phyloP scores from a whole-genome alignment of 129 eudicot genomes.

The Lactuca saligna region DNA sequence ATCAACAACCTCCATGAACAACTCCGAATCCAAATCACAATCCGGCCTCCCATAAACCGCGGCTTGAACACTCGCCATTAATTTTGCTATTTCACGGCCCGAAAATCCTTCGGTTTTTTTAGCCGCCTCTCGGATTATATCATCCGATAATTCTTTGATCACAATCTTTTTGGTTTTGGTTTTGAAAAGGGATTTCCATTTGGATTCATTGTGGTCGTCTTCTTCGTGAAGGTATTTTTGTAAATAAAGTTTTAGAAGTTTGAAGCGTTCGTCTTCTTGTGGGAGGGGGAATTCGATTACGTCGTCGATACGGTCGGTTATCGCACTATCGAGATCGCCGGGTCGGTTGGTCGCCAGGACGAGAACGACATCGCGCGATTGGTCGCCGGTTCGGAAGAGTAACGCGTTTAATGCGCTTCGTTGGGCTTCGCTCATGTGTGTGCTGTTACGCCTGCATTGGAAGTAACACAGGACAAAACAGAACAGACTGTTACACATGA shows the following conservation, averaged over 20 bases:
- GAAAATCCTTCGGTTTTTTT: constrained; percentile 84
- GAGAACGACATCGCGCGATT: constrained; percentile 92
- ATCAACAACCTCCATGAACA: constrained; percentile 90
- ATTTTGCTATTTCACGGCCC: constrained; percentile 93
- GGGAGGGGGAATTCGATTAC: constrained; percentile 96
- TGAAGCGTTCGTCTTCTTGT: constrained; percentile 76
- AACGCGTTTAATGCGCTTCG: constrained; percentile 92
- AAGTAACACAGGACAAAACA: background rate
- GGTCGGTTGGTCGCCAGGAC: constrained; percentile 98
- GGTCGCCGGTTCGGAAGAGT: constrained; percentile 98
- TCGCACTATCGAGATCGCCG: constrained; percentile 89
- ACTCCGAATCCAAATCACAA: constrained; percentile 71
- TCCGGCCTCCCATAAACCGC: constrained; percentile 96
- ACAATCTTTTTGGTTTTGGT: constrained; percentile 66
- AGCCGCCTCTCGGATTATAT: constrained; percentile 80
- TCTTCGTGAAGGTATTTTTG: constrained; percentile 61
- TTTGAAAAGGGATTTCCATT: constrained; percentile 52
- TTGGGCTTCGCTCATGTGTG: constrained; percentile 99
- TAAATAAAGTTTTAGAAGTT: constrained; percentile 75
- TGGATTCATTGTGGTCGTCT: constrained; percentile 36
- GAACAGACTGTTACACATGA: too few species aligned
- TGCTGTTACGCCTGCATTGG: constrained; percentile 80
- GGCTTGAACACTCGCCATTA: constrained; percentile 93
- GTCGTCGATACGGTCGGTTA: constrained; percentile 96
- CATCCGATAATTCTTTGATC: constrained; percentile 73